These are phyloP conservation scores for Aspergillus sojae DNA, from an alignment of 2,329 filamentous ascomycete genomes.

Conservation along the genomic window DNA sequence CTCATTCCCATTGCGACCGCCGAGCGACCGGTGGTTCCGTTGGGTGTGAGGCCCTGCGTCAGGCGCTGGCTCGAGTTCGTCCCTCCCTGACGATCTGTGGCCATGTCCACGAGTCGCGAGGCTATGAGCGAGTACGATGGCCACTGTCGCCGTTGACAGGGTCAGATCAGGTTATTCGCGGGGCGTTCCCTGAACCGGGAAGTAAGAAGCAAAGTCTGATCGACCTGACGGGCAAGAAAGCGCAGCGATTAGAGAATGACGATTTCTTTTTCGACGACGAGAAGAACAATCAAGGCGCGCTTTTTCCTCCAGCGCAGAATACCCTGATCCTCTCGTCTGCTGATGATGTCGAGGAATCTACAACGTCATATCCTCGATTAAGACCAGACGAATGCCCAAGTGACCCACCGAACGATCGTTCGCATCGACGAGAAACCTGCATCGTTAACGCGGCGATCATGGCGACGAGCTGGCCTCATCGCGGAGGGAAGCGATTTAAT, in stretches of 20 bases:
- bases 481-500: slow-evolving; percentile 65
- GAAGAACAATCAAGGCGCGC: neutral
- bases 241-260: slow-evolving; percentile 35
- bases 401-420: slow-evolving; percentile 10
- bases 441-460: slow-evolving; percentile 79
- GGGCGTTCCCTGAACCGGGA: slow-evolving; percentile 43
- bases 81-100: slow-evolving; percentile 59
- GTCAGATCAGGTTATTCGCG: slow-evolving; percentile 20
- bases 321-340: slow-evolving; percentile 7
- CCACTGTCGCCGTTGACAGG: neutral
- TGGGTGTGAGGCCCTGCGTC: slow-evolving; percentile 54
- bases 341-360: neutral
- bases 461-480: slow-evolving; percentile 67
- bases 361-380: slow-evolving; percentile 7
- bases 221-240: slow-evolving; percentile 52
- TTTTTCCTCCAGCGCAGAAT: slow-evolving; percentile 13
- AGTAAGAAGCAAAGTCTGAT: slow-evolving; percentile 59
- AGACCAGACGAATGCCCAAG: slow-evolving; percentile 5
- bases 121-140: slow-evolving; percentile 57
- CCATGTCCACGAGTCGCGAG: slow-evolving; percentile 62
- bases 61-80: slow-evolving; percentile 49
- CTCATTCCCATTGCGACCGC: slow-evolving; percentile 53
- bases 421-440: slow-evolving; percentile 66
- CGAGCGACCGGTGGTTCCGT: slow-evolving; percentile 31
- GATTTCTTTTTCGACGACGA: slow-evolving; percentile 18